Conservation (phyloP, 106 monocot genomes). For the Dactylorhiza incarnata region DNA sequence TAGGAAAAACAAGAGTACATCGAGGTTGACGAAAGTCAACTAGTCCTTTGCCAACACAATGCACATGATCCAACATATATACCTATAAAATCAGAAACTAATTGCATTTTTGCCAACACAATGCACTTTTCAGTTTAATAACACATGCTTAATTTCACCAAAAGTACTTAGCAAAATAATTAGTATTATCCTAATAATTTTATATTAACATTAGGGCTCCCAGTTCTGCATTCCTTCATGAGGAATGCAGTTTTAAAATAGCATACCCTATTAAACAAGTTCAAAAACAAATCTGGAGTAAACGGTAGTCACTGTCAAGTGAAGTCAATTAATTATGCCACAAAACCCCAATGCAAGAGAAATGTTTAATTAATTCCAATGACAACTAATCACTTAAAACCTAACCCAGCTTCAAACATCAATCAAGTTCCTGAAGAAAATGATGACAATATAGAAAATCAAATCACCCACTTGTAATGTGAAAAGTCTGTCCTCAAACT, state of each 20-base stretch:
- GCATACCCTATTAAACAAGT: neutral
- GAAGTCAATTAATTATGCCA: neutral
- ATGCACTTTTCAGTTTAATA: neutral
- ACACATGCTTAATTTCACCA: neutral
- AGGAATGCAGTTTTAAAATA: neutral
- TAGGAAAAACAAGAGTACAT: too few relatives aligned
- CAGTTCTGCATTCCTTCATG: neutral
- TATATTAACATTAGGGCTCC: neutral
- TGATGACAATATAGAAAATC: neutral
- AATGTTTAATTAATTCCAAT: neutral
- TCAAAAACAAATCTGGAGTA: neutral
- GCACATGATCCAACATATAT: too few relatives aligned
- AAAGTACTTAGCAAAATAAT: neutral
- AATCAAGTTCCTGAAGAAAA: neutral
- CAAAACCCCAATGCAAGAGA: neutral
- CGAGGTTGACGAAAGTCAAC: too few relatives aligned
- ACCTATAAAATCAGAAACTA: too few relatives aligned
- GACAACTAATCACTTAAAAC: neutral
- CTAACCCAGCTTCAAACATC: neutral
- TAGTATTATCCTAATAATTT: neutral
- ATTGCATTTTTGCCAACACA: neutral
- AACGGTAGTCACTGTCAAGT: neutral
- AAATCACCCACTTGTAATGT: conserved; percentile 29
- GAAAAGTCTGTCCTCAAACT: conserved; percentile 60
- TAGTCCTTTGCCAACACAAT: too few relatives aligned